phyloP scores from a whole-genome alignment of 192 early-diverging fungal species.

The Podila horticola region DNA sequence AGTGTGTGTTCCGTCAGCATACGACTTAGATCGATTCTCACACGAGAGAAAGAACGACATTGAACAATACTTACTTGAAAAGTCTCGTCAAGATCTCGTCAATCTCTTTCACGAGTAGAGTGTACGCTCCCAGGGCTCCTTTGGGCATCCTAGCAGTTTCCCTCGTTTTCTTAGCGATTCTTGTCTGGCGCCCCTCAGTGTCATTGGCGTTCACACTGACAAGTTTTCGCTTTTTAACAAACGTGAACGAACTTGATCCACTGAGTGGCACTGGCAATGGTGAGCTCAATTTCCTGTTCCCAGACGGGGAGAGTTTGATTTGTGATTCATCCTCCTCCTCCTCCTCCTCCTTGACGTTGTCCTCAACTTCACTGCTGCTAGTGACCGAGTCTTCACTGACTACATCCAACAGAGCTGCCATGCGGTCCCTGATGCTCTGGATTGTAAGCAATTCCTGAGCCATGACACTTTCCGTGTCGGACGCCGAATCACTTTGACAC shows the following conservation, averaged over 20 bases:
- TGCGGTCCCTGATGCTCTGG: constrained; percentile 27
- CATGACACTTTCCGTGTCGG: neutral
- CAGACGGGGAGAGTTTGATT: neutral
- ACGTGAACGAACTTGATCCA: neutral
- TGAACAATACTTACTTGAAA: constrained; percentile 52
- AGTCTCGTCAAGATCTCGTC: constrained; percentile 26
- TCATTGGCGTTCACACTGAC: constrained; percentile 44
- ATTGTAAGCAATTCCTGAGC: constrained; percentile 17
- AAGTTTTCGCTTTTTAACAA: constrained; percentile 39
- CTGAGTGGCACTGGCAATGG: neutral
- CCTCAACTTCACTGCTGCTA: constrained; percentile 33
- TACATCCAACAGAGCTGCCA: constrained; percentile 25
- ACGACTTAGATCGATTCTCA: neutral
- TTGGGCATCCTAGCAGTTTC: constrained; percentile 54
- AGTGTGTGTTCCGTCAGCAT: neutral
- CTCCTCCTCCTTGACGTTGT: constrained; percentile 5
- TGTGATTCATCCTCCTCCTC: constrained; percentile 3
- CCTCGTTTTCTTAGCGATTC: constrained; percentile 53
- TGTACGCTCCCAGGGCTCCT: constrained; percentile 45
- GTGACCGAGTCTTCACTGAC: constrained; percentile 45
- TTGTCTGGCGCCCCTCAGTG: constrained; percentile 50
- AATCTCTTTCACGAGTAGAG: constrained; percentile 38
- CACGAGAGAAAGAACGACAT: neutral
- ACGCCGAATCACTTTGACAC: neutral
- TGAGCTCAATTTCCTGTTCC: neutral